A percentile compares a stretch with the other conserved stretches of the same genome.
Evolutionary conservation across 164 flowering plant species (phyloP).

Genomic region (Stephania cephalantha): DNA sequence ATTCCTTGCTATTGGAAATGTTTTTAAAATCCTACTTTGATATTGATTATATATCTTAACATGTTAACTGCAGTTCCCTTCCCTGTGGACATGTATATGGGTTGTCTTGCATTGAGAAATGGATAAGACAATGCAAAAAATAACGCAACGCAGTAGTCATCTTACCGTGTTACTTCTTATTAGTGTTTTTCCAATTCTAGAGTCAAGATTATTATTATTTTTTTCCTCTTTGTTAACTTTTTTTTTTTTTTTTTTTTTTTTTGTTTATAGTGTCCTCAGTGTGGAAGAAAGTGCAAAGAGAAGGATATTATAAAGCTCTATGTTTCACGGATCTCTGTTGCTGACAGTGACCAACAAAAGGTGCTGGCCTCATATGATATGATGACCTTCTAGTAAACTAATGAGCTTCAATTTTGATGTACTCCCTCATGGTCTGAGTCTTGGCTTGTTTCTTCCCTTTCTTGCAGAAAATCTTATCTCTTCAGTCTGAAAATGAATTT

Average conservation of each 20-base stretch:
- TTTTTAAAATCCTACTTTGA: background rate
- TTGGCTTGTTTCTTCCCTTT: constrained; percentile 5
- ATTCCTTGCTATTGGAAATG: background rate
- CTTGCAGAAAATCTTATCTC: constrained; percentile 47
- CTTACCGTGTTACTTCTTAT: background rate
- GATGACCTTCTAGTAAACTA: background rate
- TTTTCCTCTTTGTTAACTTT: background rate
- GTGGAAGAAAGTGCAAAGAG: constrained; percentile 49
- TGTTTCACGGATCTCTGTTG: constrained; percentile 42
- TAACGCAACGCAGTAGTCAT: constrained; percentile 44
- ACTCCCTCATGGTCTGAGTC: background rate
- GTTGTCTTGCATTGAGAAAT: constrained; percentile 65
- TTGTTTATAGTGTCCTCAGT: constrained; percentile 73
- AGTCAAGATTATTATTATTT: background rate
- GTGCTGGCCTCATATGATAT: constrained; percentile 19
- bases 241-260: too few species aligned
- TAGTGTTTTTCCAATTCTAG: background rate
- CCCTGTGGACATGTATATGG: constrained; percentile 91
- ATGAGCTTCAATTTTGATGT: background rate
- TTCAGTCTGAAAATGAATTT: constrained; percentile 51
- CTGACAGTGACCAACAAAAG: constrained; percentile 60
- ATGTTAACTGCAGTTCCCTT: constrained; percentile 55
- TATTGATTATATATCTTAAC: background rate
- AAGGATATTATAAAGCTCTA: constrained; percentile 59
- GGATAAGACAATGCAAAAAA: constrained; percentile 38